phyloP scores from a whole-genome alignment of 75 land plant genomes.

The Pinus tabuliformis region DNA sequence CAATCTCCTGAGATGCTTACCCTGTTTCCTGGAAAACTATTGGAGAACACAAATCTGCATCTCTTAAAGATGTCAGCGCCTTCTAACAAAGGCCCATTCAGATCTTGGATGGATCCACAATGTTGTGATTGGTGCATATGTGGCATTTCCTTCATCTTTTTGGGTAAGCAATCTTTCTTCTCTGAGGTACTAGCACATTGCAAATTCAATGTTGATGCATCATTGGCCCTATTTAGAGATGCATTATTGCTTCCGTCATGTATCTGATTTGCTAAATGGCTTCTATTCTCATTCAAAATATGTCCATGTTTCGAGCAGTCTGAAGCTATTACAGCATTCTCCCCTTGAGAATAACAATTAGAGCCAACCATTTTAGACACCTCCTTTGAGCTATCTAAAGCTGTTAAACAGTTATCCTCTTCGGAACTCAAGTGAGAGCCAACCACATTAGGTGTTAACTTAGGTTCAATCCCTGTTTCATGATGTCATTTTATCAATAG shows the following conservation, averaged over 20 bases:
- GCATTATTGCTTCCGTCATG: neutral
- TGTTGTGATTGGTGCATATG: neutral
- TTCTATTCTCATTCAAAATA: neutral
- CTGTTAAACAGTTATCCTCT: neutral
- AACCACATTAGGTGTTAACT: neutral
- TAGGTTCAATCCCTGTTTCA: neutral
- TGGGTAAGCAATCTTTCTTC: neutral
- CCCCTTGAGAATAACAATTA: too few species aligned
- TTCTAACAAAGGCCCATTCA: neutral
- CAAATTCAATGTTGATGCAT: neutral
- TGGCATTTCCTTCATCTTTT: neutral
- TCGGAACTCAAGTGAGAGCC: constrained; percentile 10
- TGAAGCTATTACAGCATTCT: too few species aligned
- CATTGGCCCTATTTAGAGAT: neutral
- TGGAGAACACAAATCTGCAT: constrained; percentile 14
- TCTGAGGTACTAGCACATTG: neutral
- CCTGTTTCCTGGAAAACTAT: constrained; percentile 12
- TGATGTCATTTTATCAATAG: neutral
- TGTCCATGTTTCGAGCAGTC: neutral
- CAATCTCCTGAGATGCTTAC: constrained; percentile 10
- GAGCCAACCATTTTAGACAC: too few species aligned
- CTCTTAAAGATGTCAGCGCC: constrained; percentile 8
- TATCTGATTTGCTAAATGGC: neutral
- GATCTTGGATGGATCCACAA: neutral
- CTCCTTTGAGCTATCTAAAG: neutral